Conservation (phyloP, 2,329 filamentous ascomycete species). For the Epichloe festucae region DNA sequence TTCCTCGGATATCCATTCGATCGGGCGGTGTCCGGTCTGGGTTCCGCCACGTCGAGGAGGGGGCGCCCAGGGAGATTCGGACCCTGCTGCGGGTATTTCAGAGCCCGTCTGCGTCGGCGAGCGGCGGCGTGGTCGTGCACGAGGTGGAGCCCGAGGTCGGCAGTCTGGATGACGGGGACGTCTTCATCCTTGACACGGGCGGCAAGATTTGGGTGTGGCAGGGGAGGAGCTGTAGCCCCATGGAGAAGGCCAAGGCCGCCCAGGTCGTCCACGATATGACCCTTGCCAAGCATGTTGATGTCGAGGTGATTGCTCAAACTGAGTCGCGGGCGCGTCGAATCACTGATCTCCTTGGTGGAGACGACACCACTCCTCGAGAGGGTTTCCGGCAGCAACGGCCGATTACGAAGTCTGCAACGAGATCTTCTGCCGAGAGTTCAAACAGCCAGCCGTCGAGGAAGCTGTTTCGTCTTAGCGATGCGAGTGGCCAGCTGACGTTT, state of each 20-base stretch:
- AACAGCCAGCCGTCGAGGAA: slow-evolving; percentile 19
- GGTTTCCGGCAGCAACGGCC: slow-evolving; percentile 31
- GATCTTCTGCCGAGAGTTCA: neutral
- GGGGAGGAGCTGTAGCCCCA: slow-evolving; percentile 49
- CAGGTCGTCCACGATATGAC: slow-evolving; percentile 55
- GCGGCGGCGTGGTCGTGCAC: slow-evolving; percentile 42
- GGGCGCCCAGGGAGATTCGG: slow-evolving; percentile 22
- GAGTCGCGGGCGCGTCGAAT: slow-evolving; percentile 43
- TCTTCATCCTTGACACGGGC: slow-evolving; percentile 50
- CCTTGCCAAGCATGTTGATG: slow-evolving; percentile 48
- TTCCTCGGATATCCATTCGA: slow-evolving; percentile 46
- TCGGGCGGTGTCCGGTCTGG: slow-evolving; percentile 48
- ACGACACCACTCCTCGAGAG: slow-evolving; percentile 23
- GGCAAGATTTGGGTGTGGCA: slow-evolving; percentile 61
- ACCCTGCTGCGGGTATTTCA: slow-evolving; percentile 50
- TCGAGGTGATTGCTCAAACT: slow-evolving; percentile 50
- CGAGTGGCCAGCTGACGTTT: slow-evolving; percentile 43
- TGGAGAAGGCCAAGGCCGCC: slow-evolving; percentile 57
- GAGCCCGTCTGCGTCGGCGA: slow-evolving; percentile 28
- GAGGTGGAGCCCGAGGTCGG: slow-evolving; percentile 50
- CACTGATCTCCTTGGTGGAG: slow-evolving; percentile 41
- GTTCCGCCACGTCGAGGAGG: slow-evolving; percentile 48
- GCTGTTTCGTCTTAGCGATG: slow-evolving; percentile 51
- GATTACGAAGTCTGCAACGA: slow-evolving; percentile 12
- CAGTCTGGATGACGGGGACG: slow-evolving; percentile 52